These are phyloP conservation scores for Ceratonia siliqua DNA, from an alignment of 306 rosid species.

Conservation along the genomic window DNA sequence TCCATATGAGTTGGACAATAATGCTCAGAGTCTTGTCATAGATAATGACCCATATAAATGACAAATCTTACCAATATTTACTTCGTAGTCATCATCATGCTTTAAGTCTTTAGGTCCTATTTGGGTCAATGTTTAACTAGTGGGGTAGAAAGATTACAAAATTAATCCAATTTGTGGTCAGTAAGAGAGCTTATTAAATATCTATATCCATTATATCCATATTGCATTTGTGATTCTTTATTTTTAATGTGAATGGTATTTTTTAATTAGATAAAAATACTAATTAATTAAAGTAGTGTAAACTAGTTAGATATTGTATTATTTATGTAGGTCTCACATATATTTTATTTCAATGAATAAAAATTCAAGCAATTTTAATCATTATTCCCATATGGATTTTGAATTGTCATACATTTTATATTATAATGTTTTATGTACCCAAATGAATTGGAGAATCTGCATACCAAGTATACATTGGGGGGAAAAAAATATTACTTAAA, in stretches of 20 bases:
- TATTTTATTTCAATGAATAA: no score
- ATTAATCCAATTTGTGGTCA: background rate
- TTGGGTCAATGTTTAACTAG: constrained; percentile 10
- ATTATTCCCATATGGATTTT: no score
- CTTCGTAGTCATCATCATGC: constrained; percentile 13
- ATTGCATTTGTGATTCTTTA: no score
- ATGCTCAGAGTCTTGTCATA: background rate
- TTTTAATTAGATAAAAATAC: background rate
- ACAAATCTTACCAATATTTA: background rate
- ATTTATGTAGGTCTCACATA: no score
- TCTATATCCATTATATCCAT: background rate
- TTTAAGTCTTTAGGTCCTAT: background rate
- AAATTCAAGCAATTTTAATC: no score
- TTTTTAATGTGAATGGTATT: background rate
- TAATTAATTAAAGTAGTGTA: no score
- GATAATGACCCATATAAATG: background rate
- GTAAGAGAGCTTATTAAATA: background rate
- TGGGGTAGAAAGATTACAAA: background rate
- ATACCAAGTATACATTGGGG: no score
- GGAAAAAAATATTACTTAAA: no score
- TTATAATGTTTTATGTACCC: no score
- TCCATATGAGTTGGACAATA: background rate
- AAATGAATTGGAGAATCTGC: no score
- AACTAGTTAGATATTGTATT: no score
- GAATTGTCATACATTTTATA: no score